A percentile compares a stretch with the other conserved stretches of the same genome.
These are phyloP conservation scores for Narthecium ossifragum DNA, from an alignment of 106 monocot genomes.

Conservation along the genomic window DNA sequence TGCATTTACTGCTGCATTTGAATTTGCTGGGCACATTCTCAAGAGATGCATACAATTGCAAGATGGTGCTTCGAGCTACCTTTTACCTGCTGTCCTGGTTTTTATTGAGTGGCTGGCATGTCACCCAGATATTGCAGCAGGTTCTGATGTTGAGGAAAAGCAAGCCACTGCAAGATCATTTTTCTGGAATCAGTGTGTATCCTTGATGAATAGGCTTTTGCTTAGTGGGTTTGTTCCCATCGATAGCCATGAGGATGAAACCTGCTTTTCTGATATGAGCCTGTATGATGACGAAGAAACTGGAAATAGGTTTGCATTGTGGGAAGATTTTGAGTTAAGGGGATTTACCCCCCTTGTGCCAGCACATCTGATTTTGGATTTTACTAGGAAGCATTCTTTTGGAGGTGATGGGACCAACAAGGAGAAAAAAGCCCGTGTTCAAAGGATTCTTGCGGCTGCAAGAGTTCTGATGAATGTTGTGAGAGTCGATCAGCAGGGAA, in stretches of 20 bases:
- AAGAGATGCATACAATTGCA: slow-evolving; percentile 52
- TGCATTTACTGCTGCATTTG: slow-evolving; percentile 87
- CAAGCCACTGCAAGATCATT: slow-evolving; percentile 61
- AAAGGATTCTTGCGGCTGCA: slow-evolving; percentile 85
- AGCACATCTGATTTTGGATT: slow-evolving; percentile 92
- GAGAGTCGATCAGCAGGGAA: slow-evolving; percentile 40
- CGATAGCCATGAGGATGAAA: slow-evolving; percentile 56
- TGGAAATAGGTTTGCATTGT: slow-evolving; percentile 70
- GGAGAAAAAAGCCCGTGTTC: slow-evolving; percentile 60
- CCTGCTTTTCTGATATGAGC: slow-evolving; percentile 71
- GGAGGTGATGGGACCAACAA: slow-evolving; percentile 49
- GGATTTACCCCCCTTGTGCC: slow-evolving; percentile 77
- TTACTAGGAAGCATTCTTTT: slow-evolving; percentile 55
- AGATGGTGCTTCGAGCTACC: slow-evolving; percentile 74
- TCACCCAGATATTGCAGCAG: slow-evolving; percentile 55
- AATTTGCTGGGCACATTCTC: slow-evolving; percentile 66
- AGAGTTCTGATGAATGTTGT: slow-evolving; percentile 50
- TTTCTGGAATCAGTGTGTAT: slow-evolving; percentile 79
- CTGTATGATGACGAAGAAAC: slow-evolving; percentile 83
- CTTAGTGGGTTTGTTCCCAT: slow-evolving; percentile 37
- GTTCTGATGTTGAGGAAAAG: slow-evolving; percentile 60
- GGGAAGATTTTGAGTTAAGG: slow-evolving; percentile 96
- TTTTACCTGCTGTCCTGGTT: slow-evolving; percentile 71
- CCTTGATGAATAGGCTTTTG: slow-evolving; percentile 70
- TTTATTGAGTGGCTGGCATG: slow-evolving; percentile 96